phyloP scores from a whole-genome alignment of 768 basidiomycete genomes.

The Trametes elegans region DNA sequence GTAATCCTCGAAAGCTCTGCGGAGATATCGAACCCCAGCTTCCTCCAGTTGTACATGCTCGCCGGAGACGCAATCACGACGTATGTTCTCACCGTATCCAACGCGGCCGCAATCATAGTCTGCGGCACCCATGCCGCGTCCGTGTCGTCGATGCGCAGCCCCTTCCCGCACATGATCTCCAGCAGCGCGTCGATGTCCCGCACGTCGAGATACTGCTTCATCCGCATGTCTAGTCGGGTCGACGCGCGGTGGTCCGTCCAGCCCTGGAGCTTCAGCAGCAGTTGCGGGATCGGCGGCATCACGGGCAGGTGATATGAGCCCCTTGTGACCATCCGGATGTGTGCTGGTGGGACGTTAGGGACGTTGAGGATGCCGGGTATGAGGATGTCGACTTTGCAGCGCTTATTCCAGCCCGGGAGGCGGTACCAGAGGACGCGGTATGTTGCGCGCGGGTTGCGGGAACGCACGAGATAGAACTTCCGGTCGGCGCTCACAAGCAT shows the following conservation, averaged over 20 bases:
- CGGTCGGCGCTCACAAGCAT: conserved; percentile 32
- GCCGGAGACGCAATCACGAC: not conserved
- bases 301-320: conserved; percentile 24
- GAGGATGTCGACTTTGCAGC: conserved; percentile 36
- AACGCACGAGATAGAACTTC: conserved; percentile 38
- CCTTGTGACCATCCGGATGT: conserved; percentile 10
- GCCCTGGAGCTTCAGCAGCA: conserved; percentile 34
- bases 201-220: conserved; percentile 41
- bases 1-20: not conserved
- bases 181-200: conserved; percentile 43
- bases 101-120: not conserved
- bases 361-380: conserved; percentile 29
- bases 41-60: not conserved
- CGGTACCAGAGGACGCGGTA: conserved; percentile 43
- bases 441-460: conserved; percentile 38
- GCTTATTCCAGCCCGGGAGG: not conserved
- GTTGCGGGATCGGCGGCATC: conserved; percentile 30
- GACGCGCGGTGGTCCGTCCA: conserved; percentile 35
- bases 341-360: conserved; percentile 22
- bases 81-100: not conserved
- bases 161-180: conserved; percentile 27
- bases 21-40: not conserved
- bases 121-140: conserved; percentile 6
- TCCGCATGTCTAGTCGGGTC: conserved; percentile 30
- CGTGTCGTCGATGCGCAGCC: not conserved